A percentile compares a stretch with the other conserved stretches of the same genome.
These are phyloP conservation scores for Dunaliella primolecta DNA, from an alignment of 139 green algal species.

Conservation along the genomic window DNA sequence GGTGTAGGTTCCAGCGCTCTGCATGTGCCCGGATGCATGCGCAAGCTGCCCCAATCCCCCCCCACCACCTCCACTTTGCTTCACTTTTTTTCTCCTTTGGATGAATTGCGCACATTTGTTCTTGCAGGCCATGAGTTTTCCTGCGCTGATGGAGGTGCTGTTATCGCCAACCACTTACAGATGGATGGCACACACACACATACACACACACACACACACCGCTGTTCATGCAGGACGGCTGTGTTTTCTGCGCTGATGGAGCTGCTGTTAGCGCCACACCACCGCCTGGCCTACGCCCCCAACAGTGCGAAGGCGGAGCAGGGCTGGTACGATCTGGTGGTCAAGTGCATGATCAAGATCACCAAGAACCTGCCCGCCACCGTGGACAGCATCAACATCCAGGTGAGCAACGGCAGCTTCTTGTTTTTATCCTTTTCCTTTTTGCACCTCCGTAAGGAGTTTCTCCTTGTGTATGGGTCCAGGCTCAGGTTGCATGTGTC, in stretches of 20 bases:
- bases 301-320: slow-evolving; percentile 18
- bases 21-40: too few species aligned
- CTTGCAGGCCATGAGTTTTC: neutral
- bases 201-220: slow-evolving; percentile 2
- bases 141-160: neutral
- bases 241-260: slow-evolving; percentile 75
- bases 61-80: too few species aligned
- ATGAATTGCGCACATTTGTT: too few species aligned
- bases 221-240: slow-evolving; percentile 43
- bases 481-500: too few species aligned
- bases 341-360: slow-evolving; percentile 98
- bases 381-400: slow-evolving; percentile 17
- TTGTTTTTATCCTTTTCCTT: neutral
- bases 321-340: slow-evolving; percentile 78
- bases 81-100: too few species aligned
- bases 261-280: slow-evolving; percentile 59
- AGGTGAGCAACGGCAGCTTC: slow-evolving; percentile 33
- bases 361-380: slow-evolving; percentile 70
- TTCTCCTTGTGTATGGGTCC: too few species aligned
- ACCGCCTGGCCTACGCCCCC: slow-evolving; percentile 12
- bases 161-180: neutral
- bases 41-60: too few species aligned
- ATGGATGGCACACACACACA: neutral
- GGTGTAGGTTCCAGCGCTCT: too few species aligned
- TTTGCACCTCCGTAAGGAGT: too few species aligned